Base-by-base conservation (phyloP, 1,139 yeast species). In the Candida mesenterica region DNA sequence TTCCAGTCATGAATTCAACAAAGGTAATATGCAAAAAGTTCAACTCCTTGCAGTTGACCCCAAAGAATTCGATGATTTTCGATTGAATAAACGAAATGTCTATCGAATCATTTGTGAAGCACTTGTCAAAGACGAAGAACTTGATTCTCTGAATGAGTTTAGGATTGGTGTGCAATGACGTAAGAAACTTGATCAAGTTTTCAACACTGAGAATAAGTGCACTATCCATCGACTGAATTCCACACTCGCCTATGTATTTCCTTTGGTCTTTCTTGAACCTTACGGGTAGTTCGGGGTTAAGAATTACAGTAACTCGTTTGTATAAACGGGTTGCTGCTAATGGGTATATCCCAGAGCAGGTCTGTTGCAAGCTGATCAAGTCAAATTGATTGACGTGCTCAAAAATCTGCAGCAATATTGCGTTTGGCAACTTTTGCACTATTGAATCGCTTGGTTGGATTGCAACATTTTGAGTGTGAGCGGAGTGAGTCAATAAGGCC, bases 1-100 rank as follows among this genome's bases (percentile, higher is more conserved):
- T 50, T 1, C 68, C 68, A 13, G 41, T 42, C 10, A 49, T 32
- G 37, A 57, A 60, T 37, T 65, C 66, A 18, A 54, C 40, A 38
- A 64, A 65, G 3, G 69, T 59, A 27, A 64, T 62, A 38, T 65
- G 70, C 22, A 65, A 44, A 37, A 64, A 62, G 34, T 54, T 58
- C 36, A 64, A 46, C 28, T 55, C 56, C 2, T 37, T 30, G 23
- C 66, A 54, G 31, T 50, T 36, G 12, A 40, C 24, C 2, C 62
- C 68, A 43, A 65, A 61, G 37, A 55, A 56, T 5, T 55, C 59
- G 26, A 64, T 52, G 13, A 61, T 41, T 23, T 50, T 45, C 8
- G 48, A 34, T 41, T 62, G 67, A 15, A 57, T 33, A n/a, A 24
- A 15, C 19, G 44, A 44, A 9, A 54, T 39, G 22, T 52, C 54